phyloP scores from a whole-genome alignment of 331 rosid species.

The Phaseolus coccineus region DNA sequence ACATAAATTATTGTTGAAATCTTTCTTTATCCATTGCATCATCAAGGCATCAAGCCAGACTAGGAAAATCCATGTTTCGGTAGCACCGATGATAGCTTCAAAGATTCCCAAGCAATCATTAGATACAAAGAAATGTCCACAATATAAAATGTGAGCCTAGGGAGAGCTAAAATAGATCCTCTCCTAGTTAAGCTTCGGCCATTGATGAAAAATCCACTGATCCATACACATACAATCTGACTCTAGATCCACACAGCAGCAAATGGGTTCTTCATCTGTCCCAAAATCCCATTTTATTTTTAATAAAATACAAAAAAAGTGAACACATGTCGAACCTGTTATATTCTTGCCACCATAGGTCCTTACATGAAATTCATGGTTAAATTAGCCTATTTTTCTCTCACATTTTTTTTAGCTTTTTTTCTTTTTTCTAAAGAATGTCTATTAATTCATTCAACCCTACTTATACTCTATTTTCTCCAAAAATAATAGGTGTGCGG shows the following conservation, averaged over 20 bases:
- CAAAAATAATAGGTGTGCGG: neutral
- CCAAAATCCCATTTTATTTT: neutral
- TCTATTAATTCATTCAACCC: neutral
- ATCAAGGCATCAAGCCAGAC: slow-evolving; percentile 14
- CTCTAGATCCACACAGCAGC: neutral
- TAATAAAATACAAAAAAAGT: neutral
- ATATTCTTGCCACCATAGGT: neutral
- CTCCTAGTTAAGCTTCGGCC: neutral
- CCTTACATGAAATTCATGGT: neutral
- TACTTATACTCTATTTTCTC: neutral
- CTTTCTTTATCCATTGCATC: neutral
- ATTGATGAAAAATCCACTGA: neutral
- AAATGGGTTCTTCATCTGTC: neutral
- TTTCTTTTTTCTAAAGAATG: neutral
- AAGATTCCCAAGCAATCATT: slow-evolving; percentile 9
- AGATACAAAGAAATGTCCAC: neutral
- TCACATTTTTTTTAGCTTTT: neutral
- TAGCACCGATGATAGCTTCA: slow-evolving; percentile 11
- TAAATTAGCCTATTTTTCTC: neutral
- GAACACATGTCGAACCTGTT: neutral
- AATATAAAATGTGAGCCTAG: neutral
- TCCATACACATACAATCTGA: neutral
- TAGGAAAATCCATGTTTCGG: slow-evolving; percentile 3
- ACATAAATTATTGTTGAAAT: neutral
- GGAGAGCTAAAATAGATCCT: neutral